These are phyloP conservation scores for Lagerstroemia speciosa DNA, from an alignment of 345 rosid genomes.

Conservation along the genomic window DNA sequence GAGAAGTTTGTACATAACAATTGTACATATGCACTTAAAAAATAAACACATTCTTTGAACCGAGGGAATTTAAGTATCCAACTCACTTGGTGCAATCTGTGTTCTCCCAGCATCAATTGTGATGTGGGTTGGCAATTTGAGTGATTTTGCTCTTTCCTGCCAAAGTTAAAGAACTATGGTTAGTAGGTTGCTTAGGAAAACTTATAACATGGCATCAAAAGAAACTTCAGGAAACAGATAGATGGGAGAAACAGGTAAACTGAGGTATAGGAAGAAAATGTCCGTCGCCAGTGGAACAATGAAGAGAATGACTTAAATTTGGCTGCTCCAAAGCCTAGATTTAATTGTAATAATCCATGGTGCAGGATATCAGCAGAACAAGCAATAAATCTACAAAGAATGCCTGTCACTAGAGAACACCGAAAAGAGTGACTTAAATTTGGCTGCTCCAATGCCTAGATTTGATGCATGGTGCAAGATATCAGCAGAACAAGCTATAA, in stretches of 20 bases:
- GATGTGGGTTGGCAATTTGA: conserved; percentile 85
- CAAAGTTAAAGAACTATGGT: conserved; percentile 7
- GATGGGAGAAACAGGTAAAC: background rate
- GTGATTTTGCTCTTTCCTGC: conserved; percentile 84
- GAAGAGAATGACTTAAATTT: background rate
- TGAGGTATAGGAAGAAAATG: background rate
- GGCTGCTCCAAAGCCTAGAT: background rate
- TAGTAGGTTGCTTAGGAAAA: background rate
- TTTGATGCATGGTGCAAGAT: background rate
- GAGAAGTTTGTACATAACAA: background rate
- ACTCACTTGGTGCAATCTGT: conserved; percentile 98
- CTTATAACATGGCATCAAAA: background rate
- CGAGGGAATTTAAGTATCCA: conserved; percentile 8
- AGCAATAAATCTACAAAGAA: background rate
- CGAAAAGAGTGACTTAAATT: background rate
- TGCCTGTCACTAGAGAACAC: background rate
- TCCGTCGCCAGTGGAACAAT: background rate
- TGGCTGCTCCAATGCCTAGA: background rate
- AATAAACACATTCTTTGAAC: background rate
- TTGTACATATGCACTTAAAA: background rate
- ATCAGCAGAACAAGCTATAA: background rate
- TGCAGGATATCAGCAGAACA: background rate
- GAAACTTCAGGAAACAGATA: background rate
- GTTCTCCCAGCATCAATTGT: conserved; percentile 99
- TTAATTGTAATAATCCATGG: background rate